Conservation (phyloP, 148 eudicot species). For the Heliamphora exappendiculata region DNA sequence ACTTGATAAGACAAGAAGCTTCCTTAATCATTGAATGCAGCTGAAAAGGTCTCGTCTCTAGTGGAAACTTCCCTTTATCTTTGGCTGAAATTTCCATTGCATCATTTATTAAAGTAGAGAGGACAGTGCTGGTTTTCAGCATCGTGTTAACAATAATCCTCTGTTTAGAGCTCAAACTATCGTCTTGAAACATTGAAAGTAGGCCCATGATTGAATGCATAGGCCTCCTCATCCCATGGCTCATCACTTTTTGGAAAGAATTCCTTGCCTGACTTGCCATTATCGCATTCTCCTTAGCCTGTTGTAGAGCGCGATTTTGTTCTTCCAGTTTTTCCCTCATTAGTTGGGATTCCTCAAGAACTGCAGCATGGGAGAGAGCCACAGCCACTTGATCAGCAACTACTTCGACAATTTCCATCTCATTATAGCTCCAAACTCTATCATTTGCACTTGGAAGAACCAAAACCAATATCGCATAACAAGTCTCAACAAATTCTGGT, state of each 20-base stretch:
- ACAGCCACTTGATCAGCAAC: conserved; percentile 96
- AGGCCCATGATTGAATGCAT: conserved; percentile 82
- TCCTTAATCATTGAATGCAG: conserved; percentile 55
- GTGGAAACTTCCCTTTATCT: conserved; percentile 55
- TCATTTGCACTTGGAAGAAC: conserved; percentile 44
- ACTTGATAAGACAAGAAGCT: conserved; percentile 73
- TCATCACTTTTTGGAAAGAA: conserved; percentile 80
- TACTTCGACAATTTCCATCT: conserved; percentile 67
- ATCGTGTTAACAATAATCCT: conserved; percentile 54
- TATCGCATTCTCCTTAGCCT: conserved; percentile 62
- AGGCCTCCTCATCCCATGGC: conserved; percentile 73
- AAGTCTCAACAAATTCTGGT: conserved; percentile 60
- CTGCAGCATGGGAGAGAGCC: conserved; percentile 84
- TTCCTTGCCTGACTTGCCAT: conserved; percentile 79
- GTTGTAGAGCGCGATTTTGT: conserved; percentile 64
- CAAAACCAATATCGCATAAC: conserved; percentile 73
- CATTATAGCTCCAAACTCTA: conserved; percentile 47
- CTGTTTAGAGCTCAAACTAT: conserved; percentile 39
- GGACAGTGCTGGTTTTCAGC: conserved; percentile 62
- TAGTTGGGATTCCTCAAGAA: conserved; percentile 75
- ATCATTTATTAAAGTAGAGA: conserved; percentile 57
- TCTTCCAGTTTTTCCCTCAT: conserved; percentile 64
- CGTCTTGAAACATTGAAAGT: conserved; percentile 68
- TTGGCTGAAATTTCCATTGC: conserved; percentile 69
- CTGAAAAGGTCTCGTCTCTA: conserved; percentile 50